These are phyloP conservation scores for Shiraia bambusicola DNA, from an alignment of 2,329 filamentous ascomycete genomes.

Conservation along the genomic window DNA sequence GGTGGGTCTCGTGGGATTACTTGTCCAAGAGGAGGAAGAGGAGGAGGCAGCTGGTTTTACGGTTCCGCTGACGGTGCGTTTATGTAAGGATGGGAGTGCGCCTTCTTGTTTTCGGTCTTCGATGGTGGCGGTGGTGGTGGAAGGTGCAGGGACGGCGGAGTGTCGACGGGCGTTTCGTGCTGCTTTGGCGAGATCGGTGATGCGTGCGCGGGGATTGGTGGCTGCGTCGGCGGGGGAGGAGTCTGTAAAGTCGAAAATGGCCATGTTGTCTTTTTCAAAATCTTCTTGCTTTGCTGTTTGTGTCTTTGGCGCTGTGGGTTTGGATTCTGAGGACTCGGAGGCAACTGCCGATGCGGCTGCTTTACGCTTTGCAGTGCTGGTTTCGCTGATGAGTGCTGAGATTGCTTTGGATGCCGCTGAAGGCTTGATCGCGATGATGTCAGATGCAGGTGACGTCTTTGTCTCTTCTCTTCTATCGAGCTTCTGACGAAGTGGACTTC, in stretches of 20 bases:
- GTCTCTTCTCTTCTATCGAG: slow-evolving; percentile 24
- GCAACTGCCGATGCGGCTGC: slow-evolving; percentile 3
- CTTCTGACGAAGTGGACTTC: slow-evolving; percentile 43
- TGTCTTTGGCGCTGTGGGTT: slow-evolving; percentile 3
- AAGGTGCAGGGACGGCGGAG: slow-evolving; percentile 30
- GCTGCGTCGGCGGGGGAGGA: slow-evolving; percentile 31
- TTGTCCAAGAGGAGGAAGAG: slow-evolving; percentile 16
- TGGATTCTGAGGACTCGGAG: slow-evolving; percentile 7
- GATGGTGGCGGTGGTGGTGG: slow-evolving; percentile 2
- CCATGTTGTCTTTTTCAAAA: slow-evolving; percentile 31
- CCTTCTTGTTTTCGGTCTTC: slow-evolving; percentile 17
- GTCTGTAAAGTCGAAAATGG: slow-evolving; percentile 43
- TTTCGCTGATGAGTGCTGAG: slow-evolving; percentile 36
- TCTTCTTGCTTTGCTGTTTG: slow-evolving; percentile 13
- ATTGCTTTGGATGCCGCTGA: slow-evolving; percentile 38
- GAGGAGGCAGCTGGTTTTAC: slow-evolving; percentile 20
- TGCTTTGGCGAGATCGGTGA: slow-evolving; percentile 32
- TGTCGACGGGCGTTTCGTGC: slow-evolving; percentile 35
- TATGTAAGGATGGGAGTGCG: slow-evolving; percentile 25
- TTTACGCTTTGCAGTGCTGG: slow-evolving; percentile 30
- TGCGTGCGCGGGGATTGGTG: slow-evolving; percentile 21
- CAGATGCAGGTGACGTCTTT: slow-evolving; percentile 17
- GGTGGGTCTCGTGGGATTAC: slow-evolving; percentile 19
- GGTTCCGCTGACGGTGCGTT: slow-evolving; percentile 28
- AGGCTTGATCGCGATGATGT: slow-evolving; percentile 22